A percentile compares a stretch with the other conserved stretches of the same genome.
These are phyloP conservation scores for Suillus spraguei DNA, from an alignment of 768 basidiomycete genomes.

Conservation along the genomic window DNA sequence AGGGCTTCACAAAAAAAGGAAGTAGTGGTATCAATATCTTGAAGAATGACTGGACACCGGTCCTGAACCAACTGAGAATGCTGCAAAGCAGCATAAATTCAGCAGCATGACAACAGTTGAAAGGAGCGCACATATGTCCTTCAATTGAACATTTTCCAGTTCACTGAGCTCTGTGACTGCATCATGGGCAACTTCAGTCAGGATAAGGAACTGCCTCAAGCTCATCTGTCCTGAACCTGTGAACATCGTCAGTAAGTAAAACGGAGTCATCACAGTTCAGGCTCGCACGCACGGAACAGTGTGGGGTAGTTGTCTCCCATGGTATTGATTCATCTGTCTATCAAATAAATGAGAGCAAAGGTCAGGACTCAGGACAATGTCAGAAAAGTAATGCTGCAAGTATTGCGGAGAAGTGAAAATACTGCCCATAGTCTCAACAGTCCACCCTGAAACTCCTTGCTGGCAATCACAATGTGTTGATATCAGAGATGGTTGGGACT, in stretches of 20 bases:
- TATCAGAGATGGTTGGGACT: too few species aligned
- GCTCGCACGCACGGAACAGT: conserved; percentile 64
- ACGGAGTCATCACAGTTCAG: not conserved
- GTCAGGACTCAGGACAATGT: not conserved
- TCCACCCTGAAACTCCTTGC: too few species aligned
- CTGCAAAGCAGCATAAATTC: conserved; percentile 84
- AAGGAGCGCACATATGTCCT: conserved; percentile 69
- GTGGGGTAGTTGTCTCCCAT: conserved; percentile 86
- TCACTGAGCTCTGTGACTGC: conserved; percentile 95
- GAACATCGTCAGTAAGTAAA: conserved; percentile 17
- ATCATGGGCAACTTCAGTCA: conserved; percentile 96
- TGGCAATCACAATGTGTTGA: too few species aligned
- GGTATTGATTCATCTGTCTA: not conserved
- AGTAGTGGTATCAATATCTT: too few species aligned
- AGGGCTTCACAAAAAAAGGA: too few species aligned
- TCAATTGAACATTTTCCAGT: conserved; percentile 94
- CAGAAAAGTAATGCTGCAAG: too few species aligned
- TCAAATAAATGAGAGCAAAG: not conserved
- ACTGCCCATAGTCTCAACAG: too few species aligned
- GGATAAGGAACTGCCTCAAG: conserved; percentile 95
- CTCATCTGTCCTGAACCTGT: conserved; percentile 97
- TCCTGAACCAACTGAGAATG: conserved; percentile 93
- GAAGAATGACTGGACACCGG: too few species aligned
- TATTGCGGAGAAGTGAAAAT: too few species aligned
- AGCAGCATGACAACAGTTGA: conserved; percentile 12